Percentiles rank a stretch among this genome's conserved stretches.
phyloP scores from a whole-genome alignment of 2,329 filamentous ascomycete genomes.

The Monilinia fructicola region DNA sequence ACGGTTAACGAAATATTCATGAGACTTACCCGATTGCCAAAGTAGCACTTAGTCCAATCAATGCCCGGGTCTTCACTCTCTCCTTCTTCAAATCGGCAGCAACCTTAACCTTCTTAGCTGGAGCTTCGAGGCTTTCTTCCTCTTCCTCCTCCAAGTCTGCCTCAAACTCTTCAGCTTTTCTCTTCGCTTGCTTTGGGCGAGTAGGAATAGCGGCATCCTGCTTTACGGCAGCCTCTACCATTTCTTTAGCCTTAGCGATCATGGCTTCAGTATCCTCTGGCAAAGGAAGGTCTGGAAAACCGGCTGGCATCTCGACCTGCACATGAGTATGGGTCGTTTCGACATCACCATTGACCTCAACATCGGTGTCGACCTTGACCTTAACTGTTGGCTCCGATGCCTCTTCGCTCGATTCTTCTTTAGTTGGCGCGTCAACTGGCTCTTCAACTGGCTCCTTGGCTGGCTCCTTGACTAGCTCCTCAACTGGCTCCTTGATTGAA shows the following conservation, averaged over 20 bases:
- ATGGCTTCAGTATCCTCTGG: constrained; percentile 78
- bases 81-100: constrained; percentile 77
- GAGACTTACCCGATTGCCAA: constrained; percentile 83
- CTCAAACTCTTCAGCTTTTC: constrained; percentile 44
- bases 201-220: constrained; percentile 42
- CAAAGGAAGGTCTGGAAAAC: constrained; percentile 64
- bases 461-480: background rate
- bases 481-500: constrained; percentile 24
- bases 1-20: background rate
- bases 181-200: constrained; percentile 67
- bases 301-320: constrained; percentile 72
- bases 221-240: constrained; percentile 72
- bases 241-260: constrained; percentile 82
- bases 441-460: background rate
- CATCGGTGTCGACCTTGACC: constrained; percentile 67
- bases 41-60: constrained; percentile 83
- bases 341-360: constrained; percentile 54
- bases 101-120: constrained; percentile 76
- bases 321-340: constrained; percentile 72
- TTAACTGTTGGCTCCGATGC: constrained; percentile 60
- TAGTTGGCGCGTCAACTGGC: background rate
- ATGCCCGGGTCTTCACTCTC: constrained; percentile 79
- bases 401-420: constrained; percentile 31
- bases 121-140: constrained; percentile 34
- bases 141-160: constrained; percentile 34